Percentiles rank a stretch among this genome's conserved stretches.
Conservation (phyloP, 148 eudicot genomes). For the Cornus florida region DNA sequence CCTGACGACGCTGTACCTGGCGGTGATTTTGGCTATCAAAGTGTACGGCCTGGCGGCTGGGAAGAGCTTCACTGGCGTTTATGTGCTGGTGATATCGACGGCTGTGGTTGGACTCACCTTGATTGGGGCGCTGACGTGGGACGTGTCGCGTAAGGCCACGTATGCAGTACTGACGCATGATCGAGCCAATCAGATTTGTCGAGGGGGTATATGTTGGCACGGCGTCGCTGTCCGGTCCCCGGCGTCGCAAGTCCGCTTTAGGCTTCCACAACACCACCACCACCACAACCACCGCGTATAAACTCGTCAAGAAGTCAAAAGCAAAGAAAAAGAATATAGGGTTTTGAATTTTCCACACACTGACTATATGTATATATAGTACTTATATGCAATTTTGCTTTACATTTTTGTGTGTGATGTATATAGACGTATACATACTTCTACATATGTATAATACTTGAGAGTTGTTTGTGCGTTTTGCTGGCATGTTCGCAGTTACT, state of each 20-base stretch:
- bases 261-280: conserved; percentile 33
- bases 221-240: conserved; percentile 88
- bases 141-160: conserved; percentile 61
- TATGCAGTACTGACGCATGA: conserved; percentile 21
- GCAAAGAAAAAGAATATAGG: background rate
- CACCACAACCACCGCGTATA: background rate
- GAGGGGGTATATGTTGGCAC: conserved; percentile 91
- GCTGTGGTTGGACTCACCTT: conserved; percentile 43
- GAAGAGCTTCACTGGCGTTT: conserved; percentile 44
- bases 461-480: too few relatives aligned
- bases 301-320: background rate
- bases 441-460: too few relatives aligned
- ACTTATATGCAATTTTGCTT: background rate
- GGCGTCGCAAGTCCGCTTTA: conserved; percentile 67
- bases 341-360: background rate
- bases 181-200: conserved; percentile 20
- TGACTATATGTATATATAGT: background rate
- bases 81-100: conserved; percentile 52
- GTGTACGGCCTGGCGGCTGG: conserved; percentile 52
- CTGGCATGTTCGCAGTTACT: too few relatives aligned
- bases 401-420: background rate
- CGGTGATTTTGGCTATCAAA: conserved; percentile 62
- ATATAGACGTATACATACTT: background rate
- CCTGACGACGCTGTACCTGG: conserved; percentile 56
- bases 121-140: conserved; percentile 63